These are phyloP conservation scores for Leptomonas pyrrhocoris DNA, from an alignment of 208 protist genomes.

Conservation along the genomic window DNA sequence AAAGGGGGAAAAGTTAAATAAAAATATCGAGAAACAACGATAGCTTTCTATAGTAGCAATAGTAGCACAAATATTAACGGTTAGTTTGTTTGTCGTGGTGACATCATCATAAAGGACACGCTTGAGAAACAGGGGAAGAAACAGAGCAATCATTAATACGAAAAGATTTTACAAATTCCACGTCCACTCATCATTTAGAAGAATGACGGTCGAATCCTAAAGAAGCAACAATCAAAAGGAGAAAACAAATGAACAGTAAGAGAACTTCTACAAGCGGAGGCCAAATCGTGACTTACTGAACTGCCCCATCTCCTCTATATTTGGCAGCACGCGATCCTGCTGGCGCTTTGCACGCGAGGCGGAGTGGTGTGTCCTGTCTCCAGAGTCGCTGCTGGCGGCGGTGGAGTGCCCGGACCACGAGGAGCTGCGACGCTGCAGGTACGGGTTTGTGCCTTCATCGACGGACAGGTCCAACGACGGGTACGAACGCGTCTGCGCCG, in stretches of 20 bases:
- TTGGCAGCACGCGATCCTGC: slow-evolving; percentile 18
- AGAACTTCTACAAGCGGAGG: not conserved
- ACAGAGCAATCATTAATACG: no score
- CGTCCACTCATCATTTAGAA: no score
- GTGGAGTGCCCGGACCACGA: slow-evolving; percentile 26
- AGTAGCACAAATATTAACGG: no score
- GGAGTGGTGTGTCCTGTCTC: not conserved
- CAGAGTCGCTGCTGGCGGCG: slow-evolving; percentile 12
- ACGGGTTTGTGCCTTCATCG: slow-evolving; percentile 15
- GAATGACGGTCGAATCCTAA: not conserved
- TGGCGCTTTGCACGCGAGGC: slow-evolving; percentile 13
- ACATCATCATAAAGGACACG: no score
- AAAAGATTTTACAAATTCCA: no score
- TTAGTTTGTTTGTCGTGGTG: no score
- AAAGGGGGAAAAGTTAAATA: no score
- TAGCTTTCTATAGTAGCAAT: no score
- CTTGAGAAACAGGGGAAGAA: no score
- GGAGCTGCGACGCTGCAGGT: slow-evolving; percentile 15
- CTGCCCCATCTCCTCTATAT: slow-evolving; percentile 7
- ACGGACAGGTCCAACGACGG: slow-evolving; percentile 18
- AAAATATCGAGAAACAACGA: no score
- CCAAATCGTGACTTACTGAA: not conserved
- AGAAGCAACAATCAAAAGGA: not conserved
- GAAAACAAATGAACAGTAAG: not conserved
- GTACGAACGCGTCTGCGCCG: slow-evolving; percentile 14